phyloP scores from a whole-genome alignment of 768 basidiomycete genomes.

The Epithele typhae region DNA sequence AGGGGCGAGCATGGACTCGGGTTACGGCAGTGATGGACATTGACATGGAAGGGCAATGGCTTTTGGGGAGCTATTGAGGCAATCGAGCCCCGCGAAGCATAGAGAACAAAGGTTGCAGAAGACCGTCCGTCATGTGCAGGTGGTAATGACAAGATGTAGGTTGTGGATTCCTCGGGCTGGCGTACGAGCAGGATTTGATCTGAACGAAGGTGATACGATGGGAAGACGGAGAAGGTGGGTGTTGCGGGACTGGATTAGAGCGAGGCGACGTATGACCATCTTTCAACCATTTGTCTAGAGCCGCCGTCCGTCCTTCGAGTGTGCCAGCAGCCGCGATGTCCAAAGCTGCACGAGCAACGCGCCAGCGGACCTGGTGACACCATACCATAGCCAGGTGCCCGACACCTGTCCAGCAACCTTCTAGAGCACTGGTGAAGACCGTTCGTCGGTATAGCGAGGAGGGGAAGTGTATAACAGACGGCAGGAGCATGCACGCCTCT shows the following conservation, averaged over 20 bases:
- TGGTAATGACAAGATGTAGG: conserved; percentile 32
- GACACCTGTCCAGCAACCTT: conserved; percentile 93
- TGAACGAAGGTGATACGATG: not conserved
- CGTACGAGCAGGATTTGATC: conserved; percentile 6
- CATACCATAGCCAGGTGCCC: conserved; percentile 97
- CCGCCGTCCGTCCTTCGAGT: conserved; percentile 26
- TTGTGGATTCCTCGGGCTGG: conserved; percentile 1
- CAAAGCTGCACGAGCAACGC: conserved; percentile 73
- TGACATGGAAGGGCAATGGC: conserved; percentile 39
- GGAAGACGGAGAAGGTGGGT: conserved; percentile 2
- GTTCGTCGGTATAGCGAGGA: conserved; percentile 44
- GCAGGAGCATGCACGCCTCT: conserved; percentile 72
- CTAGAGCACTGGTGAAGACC: conserved; percentile 81
- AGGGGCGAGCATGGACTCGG: conserved; percentile 15
- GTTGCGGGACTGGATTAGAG: not conserved
- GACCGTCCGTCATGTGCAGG: conserved; percentile 3
- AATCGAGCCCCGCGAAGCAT: conserved; percentile 60
- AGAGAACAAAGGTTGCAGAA: conserved; percentile 38
- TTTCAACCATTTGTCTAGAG: conserved; percentile 66
- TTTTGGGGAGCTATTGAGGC: conserved; percentile 46
- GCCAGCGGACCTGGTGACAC: conserved; percentile 97
- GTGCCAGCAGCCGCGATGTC: conserved; percentile 46
- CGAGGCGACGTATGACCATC: conserved; percentile 50
- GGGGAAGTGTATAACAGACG: conserved; percentile 1
- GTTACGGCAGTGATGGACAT: conserved; percentile 42